Conservation (phyloP, 768 basidiomycete species). For the Ramaria rubella region DNA sequence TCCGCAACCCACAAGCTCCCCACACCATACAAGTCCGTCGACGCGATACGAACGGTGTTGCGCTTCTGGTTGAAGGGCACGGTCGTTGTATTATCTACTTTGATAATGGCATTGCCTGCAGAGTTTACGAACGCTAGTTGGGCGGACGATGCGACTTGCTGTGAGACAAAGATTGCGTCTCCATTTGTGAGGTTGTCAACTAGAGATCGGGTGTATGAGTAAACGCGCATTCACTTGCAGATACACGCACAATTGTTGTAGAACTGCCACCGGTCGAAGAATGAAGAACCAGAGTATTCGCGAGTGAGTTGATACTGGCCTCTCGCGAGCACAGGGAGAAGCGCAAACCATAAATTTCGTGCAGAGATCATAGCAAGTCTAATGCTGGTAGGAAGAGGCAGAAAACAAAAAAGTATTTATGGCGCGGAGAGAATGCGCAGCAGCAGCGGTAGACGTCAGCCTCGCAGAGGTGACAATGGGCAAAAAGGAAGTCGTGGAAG, state of each 20-base stretch:
- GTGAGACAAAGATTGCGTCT: slow-evolving; percentile 34
- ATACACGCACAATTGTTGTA: slow-evolving; percentile 46
- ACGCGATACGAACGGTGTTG: slow-evolving; percentile 59
- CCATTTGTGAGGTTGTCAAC: slow-evolving; percentile 69
- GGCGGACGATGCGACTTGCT: slow-evolving; percentile 3
- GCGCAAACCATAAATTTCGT: not conserved
- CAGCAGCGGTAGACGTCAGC: too few species aligned
- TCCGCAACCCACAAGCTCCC: slow-evolving; percentile 63
- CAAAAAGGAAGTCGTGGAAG: too few species aligned
- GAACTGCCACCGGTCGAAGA: slow-evolving; percentile 66
- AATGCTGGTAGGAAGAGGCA: too few species aligned
- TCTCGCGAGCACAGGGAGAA: not conserved
- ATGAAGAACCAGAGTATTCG: slow-evolving; percentile 52
- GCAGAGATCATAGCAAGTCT: not conserved
- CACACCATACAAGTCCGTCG: slow-evolving; percentile 46
- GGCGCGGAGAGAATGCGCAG: too few species aligned
- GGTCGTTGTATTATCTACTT: slow-evolving; percentile 19
- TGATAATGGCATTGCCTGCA: slow-evolving; percentile 18
- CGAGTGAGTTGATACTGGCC: slow-evolving; percentile 42
- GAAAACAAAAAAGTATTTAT: too few species aligned
- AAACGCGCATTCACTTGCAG: not conserved
- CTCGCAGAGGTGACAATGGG: too few species aligned
- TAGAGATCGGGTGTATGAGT: slow-evolving; percentile 18
- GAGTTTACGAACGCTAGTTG: slow-evolving; percentile 16
- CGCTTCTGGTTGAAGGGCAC: slow-evolving; percentile 44